Evolutionary conservation across 192 early-diverging fungal species (phyloP).

Genomic region (Thamnidium elegans): DNA sequence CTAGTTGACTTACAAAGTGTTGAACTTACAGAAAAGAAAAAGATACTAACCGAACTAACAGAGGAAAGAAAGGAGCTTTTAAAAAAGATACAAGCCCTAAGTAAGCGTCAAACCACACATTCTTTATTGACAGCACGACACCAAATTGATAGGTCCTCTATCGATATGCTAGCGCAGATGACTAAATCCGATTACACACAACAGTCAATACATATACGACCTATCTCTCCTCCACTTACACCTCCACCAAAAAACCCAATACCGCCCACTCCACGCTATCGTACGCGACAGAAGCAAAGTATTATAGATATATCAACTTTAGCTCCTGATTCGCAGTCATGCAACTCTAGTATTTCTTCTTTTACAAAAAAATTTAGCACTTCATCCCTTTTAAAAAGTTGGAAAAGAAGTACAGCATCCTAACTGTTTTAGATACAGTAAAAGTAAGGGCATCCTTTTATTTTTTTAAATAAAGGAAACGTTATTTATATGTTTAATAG

Average conservation of each 20-base stretch:
- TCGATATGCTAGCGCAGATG: neutral
- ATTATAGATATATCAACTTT: too few species aligned
- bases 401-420: too few species aligned
- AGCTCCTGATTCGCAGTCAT: too few species aligned
- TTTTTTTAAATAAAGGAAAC: too few species aligned
- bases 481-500: too few species aligned
- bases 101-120: neutral
- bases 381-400: too few species aligned
- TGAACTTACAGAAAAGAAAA: neutral
- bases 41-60: neutral
- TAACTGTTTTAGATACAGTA: too few species aligned
- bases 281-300: too few species aligned
- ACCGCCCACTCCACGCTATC: neutral
- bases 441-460: too few species aligned
- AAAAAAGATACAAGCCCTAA: neutral
- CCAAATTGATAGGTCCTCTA: neutral
- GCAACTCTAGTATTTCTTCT: too few species aligned
- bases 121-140: neutral
- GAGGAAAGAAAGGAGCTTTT: neutral
- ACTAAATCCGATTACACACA: neutral
- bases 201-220: neutral
- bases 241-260: neutral
- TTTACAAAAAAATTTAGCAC: too few species aligned
- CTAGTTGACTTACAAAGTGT: neutral
- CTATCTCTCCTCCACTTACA: neutral